Evolutionary conservation across 805 yeast genomes (phyloP).

Genomic region (Wickerhamomyces mucosus): DNA sequence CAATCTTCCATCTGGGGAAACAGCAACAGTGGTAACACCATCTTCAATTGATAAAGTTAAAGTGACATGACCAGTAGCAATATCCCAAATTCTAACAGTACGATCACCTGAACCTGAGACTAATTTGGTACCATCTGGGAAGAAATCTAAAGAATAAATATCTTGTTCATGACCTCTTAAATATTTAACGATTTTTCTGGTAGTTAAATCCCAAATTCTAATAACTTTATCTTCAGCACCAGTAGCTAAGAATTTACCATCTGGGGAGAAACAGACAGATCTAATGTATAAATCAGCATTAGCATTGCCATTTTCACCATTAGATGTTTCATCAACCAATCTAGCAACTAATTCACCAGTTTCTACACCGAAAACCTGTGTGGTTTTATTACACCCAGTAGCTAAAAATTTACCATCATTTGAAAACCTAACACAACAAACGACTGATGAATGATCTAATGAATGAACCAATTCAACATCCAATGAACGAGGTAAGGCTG

Average conservation of each 20-base stretch:
- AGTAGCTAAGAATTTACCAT: constrained; percentile 85
- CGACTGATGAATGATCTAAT: constrained; percentile 88
- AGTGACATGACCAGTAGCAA: constrained; percentile 80
- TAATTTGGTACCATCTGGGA: constrained; percentile 87
- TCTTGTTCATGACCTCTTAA: constrained; percentile 96
- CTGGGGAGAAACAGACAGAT: constrained; percentile 94
- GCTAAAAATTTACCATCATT: constrained; percentile 89
- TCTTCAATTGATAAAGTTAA: constrained; percentile 88
- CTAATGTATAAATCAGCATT: constrained; percentile 85
- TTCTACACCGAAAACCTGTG: constrained; percentile 88
- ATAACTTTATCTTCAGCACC: constrained; percentile 89
- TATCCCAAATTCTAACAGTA: constrained; percentile 94
- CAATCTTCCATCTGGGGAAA: constrained; percentile 86
- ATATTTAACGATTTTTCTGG: constrained; percentile 76
- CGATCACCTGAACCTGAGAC: constrained; percentile 96
- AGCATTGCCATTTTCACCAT: constrained; percentile 27
- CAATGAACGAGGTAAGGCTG: constrained; percentile 62
- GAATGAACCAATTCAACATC: constrained; percentile 88
- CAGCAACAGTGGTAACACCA: constrained; percentile 97
- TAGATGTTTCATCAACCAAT: constrained; percentile 67
- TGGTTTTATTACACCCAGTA: constrained; percentile 93
- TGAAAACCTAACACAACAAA: constrained; percentile 91
- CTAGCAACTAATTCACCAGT: constrained; percentile 86
- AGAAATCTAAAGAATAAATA: constrained; percentile 88
- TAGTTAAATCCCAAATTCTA: constrained; percentile 90